phyloP scores from a whole-genome alignment of 768 basidiomycete species.

The Hirschioporus abietinus region DNA sequence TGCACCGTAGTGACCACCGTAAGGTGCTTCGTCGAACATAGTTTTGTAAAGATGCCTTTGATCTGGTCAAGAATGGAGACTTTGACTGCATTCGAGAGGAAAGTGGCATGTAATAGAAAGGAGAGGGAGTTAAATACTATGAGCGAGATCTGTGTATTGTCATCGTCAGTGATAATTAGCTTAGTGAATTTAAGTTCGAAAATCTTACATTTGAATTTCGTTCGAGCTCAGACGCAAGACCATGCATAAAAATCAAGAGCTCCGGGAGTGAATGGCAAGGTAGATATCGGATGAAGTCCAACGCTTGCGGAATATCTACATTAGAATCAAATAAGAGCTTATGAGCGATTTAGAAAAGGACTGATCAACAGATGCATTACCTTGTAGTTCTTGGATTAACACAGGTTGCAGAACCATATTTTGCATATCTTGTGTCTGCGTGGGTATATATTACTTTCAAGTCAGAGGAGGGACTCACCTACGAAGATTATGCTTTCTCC shows the following conservation, averaged over 20 bases:
- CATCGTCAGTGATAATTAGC: conserved; percentile 5
- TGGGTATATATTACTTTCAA: not conserved
- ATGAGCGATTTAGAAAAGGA: not conserved
- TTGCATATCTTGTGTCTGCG: conserved; percentile 36
- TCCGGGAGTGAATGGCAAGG: conserved; percentile 45
- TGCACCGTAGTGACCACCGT: conserved; percentile 66
- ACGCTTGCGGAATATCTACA: not conserved
- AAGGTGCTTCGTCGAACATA: conserved; percentile 41
- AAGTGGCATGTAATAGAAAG: conserved; percentile 54
- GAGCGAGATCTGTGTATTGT: conserved; percentile 40
- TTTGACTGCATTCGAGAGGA: conserved; percentile 32
- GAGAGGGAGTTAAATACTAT: conserved; percentile 65
- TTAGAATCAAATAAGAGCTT: not conserved
- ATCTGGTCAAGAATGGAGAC: conserved; percentile 43
- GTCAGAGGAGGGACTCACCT: conserved; percentile 37
- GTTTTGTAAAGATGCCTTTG: conserved; percentile 46
- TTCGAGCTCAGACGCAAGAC: conserved; percentile 42
- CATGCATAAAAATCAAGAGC: conserved; percentile 53
- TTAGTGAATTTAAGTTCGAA: conserved; percentile 4
- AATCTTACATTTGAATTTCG: conserved; percentile 40
- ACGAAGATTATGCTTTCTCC: conserved; percentile 55
- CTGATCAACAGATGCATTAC: conserved; percentile 6
- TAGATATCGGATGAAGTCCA: conserved; percentile 33
- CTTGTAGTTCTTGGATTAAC: conserved; percentile 24
- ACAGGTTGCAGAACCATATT: conserved; percentile 37